These are phyloP conservation scores for Serendipita indica DNA, from an alignment of 768 basidiomycete genomes.

Conservation along the genomic window DNA sequence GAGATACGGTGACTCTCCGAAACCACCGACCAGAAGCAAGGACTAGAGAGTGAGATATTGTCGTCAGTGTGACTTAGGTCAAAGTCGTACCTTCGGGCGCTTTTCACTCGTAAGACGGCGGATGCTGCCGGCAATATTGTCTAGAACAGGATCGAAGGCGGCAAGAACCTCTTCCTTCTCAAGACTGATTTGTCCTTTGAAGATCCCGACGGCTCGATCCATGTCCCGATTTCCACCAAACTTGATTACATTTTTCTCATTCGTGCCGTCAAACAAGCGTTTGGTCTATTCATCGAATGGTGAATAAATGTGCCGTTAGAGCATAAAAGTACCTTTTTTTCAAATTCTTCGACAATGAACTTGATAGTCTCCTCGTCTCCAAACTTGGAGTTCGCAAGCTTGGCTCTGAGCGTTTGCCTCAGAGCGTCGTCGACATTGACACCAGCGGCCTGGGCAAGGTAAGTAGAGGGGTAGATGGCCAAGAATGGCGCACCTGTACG, in stretches of 20 bases:
- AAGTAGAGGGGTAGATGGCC: too few relatives aligned
- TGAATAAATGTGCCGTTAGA: too few relatives aligned
- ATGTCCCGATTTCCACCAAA: slow-evolving; percentile 11
- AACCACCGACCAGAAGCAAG: slow-evolving; percentile 7
- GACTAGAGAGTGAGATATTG: not conserved
- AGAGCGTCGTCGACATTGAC: not conserved
- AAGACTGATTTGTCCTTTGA: not conserved
- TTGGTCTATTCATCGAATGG: too few relatives aligned
- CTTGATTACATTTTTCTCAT: not conserved
- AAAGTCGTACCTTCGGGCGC: too few relatives aligned
- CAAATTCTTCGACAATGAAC: slow-evolving; percentile 31
- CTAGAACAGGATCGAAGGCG: not conserved
- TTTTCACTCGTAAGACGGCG: not conserved
- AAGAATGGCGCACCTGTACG: slow-evolving; percentile 6
- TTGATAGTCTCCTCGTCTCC: slow-evolving; percentile 27
- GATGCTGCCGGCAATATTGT: not conserved
- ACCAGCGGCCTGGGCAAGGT: not conserved
- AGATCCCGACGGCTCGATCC: slow-evolving; percentile 2
- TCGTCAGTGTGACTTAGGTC: not conserved
- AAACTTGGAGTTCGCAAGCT: slow-evolving; percentile 29
- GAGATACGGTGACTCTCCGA: slow-evolving; percentile 7
- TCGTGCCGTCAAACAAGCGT: slow-evolving; percentile 8
- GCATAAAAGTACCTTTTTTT: slow-evolving; percentile 27
- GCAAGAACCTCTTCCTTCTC: not conserved
- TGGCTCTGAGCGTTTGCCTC: slow-evolving; percentile 20